Evolutionary conservation across 2,329 filamentous ascomycete species (phyloP).

Genomic region (Metarhizium humberi): DNA sequence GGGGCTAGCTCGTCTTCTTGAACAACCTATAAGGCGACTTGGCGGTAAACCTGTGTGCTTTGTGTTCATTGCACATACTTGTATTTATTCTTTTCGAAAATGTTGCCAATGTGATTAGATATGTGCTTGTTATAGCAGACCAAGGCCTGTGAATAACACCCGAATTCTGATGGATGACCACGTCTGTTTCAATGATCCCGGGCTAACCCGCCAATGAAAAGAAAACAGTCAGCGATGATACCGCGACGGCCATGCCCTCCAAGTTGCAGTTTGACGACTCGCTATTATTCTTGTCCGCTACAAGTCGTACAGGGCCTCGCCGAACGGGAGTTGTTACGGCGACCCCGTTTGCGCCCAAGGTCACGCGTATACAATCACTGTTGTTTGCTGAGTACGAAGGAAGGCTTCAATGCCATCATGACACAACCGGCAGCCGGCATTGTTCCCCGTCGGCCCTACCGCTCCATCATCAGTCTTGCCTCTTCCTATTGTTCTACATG

Average conservation of each 20-base stretch:
- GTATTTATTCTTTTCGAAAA: not conserved
- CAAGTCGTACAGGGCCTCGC: not conserved
- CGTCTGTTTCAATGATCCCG: not conserved
- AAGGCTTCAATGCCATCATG: not conserved
- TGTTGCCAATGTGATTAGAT: not conserved
- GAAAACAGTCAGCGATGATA: too few species aligned
- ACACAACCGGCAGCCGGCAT: not conserved
- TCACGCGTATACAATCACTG: not conserved
- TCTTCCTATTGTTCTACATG: not conserved
- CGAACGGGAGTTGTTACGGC: not conserved
- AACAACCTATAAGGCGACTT: not conserved
- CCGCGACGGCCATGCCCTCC: too few species aligned
- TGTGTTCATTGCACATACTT: not conserved
- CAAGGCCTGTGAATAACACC: too few species aligned
- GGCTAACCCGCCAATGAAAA: too few species aligned
- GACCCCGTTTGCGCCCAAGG: not conserved
- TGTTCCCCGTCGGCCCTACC: not conserved
- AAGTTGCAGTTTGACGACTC: not conserved
- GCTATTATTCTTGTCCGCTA: not conserved
- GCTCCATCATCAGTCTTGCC: not conserved
- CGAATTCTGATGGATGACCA: too few species aligned
- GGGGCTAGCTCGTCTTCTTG: not conserved
- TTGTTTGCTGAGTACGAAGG: not conserved
- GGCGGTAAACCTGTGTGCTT: not conserved
- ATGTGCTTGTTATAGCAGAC: too few species aligned